Evolutionary conservation across 768 basidiomycete genomes (phyloP).

Genomic region (Lactifluus pinguis): DNA sequence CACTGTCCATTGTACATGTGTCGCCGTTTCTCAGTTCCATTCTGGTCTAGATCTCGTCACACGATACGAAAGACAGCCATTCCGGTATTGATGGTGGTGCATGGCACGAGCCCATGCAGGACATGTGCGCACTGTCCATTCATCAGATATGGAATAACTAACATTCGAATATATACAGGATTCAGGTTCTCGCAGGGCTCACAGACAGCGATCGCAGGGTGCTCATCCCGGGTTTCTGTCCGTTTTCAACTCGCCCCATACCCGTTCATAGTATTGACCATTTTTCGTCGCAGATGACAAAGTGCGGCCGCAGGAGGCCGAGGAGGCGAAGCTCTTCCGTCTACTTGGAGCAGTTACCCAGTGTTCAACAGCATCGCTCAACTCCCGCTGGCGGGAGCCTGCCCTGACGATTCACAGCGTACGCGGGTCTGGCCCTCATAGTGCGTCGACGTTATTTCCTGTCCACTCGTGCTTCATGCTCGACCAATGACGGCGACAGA

Average conservation of each 20-base stretch:
- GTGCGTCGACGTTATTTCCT: conserved; percentile 32
- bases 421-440: conserved; percentile 71
- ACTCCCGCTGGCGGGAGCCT: conserved; percentile 82
- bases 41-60: conserved; percentile 49
- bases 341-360: conserved; percentile 61
- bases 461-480: neutral
- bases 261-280: neutral
- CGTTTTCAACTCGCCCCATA: neutral
- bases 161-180: conserved; percentile 35
- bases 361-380: conserved; percentile 56
- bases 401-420: conserved; percentile 85
- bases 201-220: conserved; percentile 50
- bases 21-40: neutral
- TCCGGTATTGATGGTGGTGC: conserved; percentile 93
- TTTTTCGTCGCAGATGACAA: conserved; percentile 46
- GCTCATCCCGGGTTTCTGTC: conserved; percentile 76
- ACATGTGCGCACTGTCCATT: conserved; percentile 50
- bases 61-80: conserved; percentile 68
- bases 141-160: neutral
- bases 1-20: neutral
- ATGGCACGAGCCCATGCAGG: conserved; percentile 81
- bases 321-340: conserved; percentile 61
- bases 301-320: conserved; percentile 58
- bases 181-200: conserved; percentile 67
- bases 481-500: conserved; percentile 33